Percentiles rank a stretch among this genome's conserved stretches.
Conservation (phyloP, 75 land plant genomes). For the Ceratopteris richardii region DNA sequence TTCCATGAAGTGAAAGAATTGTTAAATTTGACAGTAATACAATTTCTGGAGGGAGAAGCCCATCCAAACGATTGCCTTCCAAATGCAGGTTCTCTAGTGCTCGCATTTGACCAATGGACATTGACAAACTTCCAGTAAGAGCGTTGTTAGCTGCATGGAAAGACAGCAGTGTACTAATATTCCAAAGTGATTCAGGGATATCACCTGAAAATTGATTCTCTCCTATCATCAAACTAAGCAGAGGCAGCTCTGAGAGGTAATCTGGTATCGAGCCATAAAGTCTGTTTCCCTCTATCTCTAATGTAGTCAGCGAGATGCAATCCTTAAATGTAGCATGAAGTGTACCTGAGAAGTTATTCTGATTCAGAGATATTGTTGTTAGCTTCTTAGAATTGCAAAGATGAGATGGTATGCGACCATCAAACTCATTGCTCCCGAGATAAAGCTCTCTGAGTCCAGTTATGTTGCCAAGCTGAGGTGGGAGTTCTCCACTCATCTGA, state of each 20-base stretch:
- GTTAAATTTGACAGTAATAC: conserved; percentile 17
- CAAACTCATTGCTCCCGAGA: conserved; percentile 45
- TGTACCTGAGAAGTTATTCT: conserved; percentile 12
- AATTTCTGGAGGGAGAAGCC: conserved; percentile 12
- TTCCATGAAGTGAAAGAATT: neutral
- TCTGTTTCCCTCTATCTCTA: conserved; percentile 2
- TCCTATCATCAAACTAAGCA: conserved; percentile 4
- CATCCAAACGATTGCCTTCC: conserved; percentile 9
- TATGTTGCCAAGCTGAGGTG: conserved; percentile 39
- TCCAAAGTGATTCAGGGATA: conserved; percentile 18
- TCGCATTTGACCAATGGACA: neutral
- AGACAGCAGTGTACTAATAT: neutral
- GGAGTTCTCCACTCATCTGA: conserved; percentile 29
- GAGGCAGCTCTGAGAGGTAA: conserved; percentile 2
- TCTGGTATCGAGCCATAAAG: conserved; percentile 1
- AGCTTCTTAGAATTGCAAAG: conserved; percentile 46
- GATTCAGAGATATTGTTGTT: conserved; percentile 27
- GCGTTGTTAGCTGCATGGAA: conserved; percentile 8
- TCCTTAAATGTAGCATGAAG: neutral
- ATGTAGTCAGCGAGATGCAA: neutral
- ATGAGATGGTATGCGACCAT: conserved; percentile 48
- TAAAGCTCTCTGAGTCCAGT: conserved; percentile 27
- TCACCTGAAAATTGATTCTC: conserved; percentile 14
- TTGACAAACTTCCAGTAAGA: conserved; percentile 16
- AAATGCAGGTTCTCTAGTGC: conserved; percentile 8